Percentiles rank a stretch among this genome's conserved stretches.
Evolutionary conservation across 345 rosid genomes (phyloP).

Genomic region (Aquilaria sinensis): DNA sequence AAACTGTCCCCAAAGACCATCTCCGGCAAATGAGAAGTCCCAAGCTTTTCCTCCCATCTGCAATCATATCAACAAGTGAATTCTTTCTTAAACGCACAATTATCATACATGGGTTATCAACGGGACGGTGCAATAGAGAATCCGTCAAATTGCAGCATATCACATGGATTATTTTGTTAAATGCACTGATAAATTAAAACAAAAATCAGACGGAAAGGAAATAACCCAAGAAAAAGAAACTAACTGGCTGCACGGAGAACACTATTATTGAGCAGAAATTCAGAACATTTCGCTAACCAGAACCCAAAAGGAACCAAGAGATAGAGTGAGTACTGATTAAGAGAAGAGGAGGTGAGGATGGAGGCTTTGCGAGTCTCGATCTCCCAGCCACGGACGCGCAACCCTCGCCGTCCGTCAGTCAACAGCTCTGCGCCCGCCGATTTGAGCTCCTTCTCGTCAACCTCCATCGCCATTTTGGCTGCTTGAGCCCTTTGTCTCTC

Average conservation of each 20-base stretch:
- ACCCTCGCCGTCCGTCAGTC: constrained; percentile 57
- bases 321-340: constrained; percentile 34
- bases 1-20: constrained; percentile 88
- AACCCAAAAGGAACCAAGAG: background rate
- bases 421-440: constrained; percentile 67
- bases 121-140: background rate
- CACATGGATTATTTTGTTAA: too few relatives aligned
- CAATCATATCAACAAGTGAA: constrained; percentile 14
- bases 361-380: constrained; percentile 64
- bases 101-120: background rate
- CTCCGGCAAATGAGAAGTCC: constrained; percentile 79
- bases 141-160: too few relatives aligned
- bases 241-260: background rate
- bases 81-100: background rate
- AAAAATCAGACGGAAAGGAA: background rate
- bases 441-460: constrained; percentile 63
- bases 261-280: background rate
- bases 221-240: background rate
- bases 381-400: constrained; percentile 76
- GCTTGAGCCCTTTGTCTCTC: constrained; percentile 7
- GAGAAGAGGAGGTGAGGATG: constrained; percentile 69
- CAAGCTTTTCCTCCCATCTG: constrained; percentile 86
- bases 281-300: background rate
- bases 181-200: too few relatives aligned
- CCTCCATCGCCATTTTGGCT: constrained; percentile 49